Evolutionary conservation across 1,284 basidiomycete species (phyloP), one percentile per base, ranked within the genome.

Genomic region (Vanrija humicola): DNA sequence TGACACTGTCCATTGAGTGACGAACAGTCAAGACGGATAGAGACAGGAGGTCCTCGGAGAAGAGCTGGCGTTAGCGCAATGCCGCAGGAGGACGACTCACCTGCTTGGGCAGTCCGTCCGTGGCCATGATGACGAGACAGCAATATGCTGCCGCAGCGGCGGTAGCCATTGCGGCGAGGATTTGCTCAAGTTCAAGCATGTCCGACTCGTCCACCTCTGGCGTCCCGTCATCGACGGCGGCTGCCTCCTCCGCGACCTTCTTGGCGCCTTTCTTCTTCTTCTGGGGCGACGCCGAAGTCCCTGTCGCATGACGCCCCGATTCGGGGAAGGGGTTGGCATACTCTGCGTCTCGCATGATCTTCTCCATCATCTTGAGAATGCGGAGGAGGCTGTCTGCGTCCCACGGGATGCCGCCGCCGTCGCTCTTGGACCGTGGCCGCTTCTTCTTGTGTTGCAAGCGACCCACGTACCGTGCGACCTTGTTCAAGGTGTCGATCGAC

Each of bases 21-120:
- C 94, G 93, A 60, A 92, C 80, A 0, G 85, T 80, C 39, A 78
- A 79, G 8, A 97, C 80, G 68, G 90, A 92, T 0, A 83, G 78
- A 0, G 85, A 86, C 54, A 98, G 87, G 14, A 93, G 79, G 70
- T 98, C 94, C 70, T 98, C 94, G 0, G 93, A 95, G 70, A 89
- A 95, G 34, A 90, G 77, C 88, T 90, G 68, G 8, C 6, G 44
- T 66, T 21, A 69, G 64, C 55, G 43, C 7, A 52, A 43, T 15
- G n/a, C 21, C 44, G 9, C 12, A 38, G n/a, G 5, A 25, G 39
- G 3, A 6, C 4, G 34, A 68, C 83, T 43, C 56, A 89, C 90
- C 82, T 90, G 88, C 70, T 92, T 92, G 3, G 88, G 83, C 46
- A 95, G 76, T 25, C 86, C 81, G 60, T 92, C 88, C 38, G 85